Evolutionary conservation across 1,284 basidiomycete species (phyloP).

Genomic region (Trichosporon sp.): DNA sequence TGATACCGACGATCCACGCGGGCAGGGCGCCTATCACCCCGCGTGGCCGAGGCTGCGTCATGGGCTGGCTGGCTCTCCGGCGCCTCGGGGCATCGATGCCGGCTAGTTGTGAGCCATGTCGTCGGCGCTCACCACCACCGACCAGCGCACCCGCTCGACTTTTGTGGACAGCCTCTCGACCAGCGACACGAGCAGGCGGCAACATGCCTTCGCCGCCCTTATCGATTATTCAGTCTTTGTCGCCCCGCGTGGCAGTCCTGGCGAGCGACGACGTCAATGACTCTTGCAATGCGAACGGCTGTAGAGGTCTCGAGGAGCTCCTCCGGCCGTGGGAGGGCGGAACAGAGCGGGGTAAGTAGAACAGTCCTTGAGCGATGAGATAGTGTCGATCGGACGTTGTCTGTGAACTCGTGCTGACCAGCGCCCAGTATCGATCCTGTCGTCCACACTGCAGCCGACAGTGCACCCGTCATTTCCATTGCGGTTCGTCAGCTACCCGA

Average conservation of each 20-base stretch:
- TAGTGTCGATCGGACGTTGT: too few relatives aligned
- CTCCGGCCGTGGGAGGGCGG: conserved; percentile 46
- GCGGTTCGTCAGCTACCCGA: conserved; percentile 43
- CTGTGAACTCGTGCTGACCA: not conserved
- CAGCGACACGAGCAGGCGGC: not conserved
- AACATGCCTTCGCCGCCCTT: conserved; percentile 45
- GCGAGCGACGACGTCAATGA: conserved; percentile 43
- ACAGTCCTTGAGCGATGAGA: not conserved
- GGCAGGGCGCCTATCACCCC: not conserved
- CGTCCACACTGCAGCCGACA: conserved; percentile 43
- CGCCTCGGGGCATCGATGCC: not conserved
- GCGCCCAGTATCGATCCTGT: conserved; percentile 43
- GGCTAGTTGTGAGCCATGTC: not conserved
- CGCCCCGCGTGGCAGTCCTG: conserved; percentile 46
- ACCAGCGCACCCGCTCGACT: not conserved
- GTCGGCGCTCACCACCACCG: not conserved
- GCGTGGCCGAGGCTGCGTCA: not conserved
- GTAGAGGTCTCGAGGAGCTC: conserved; percentile 45
- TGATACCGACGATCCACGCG: not conserved
- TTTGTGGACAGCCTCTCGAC: not conserved
- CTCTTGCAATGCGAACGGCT: conserved; percentile 45
- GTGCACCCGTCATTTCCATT: conserved; percentile 45
- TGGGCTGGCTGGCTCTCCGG: not conserved
- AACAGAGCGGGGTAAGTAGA: conserved; percentile 42
- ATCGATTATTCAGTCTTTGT: conserved; percentile 44